These are phyloP conservation scores for Babesia bigemina DNA, from an alignment of 169 alveolate genomes.

Conservation along the genomic window DNA sequence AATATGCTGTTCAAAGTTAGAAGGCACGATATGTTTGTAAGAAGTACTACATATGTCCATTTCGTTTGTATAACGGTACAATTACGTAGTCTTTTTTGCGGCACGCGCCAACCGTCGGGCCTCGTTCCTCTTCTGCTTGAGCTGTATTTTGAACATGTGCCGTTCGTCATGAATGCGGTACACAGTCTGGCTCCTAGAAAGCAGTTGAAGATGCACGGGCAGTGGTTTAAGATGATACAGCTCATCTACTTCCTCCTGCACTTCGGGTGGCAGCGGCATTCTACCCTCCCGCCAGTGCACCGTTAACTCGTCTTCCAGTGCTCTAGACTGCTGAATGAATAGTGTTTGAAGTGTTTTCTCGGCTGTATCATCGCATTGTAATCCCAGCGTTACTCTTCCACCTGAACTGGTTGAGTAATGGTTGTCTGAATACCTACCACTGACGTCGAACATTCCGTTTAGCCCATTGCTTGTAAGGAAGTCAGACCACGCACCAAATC, in stretches of 20 bases:
- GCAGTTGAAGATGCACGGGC: conserved; percentile 62
- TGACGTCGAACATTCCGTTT: conserved; percentile 45
- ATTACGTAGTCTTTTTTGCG: background rate
- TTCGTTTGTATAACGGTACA: too few species aligned
- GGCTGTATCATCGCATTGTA: conserved; percentile 24
- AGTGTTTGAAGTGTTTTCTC: conserved; percentile 19
- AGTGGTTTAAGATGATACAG: conserved; percentile 35
- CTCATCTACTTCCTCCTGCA: conserved; percentile 34
- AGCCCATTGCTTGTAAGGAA: conserved; percentile 45
- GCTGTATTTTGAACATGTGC: conserved; percentile 48
- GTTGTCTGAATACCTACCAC: conserved; percentile 10
- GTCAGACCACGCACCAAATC: conserved; percentile 69
- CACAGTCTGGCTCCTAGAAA: conserved; percentile 61
- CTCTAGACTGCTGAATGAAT: conserved; percentile 11
- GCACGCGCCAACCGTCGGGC: conserved; percentile 37
- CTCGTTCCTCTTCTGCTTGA: conserved; percentile 61
- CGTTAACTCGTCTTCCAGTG: conserved; percentile 36
- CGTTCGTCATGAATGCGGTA: conserved; percentile 69
- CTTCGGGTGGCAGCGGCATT: conserved; percentile 21
- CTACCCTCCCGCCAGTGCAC: conserved; percentile 61
- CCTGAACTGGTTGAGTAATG: conserved; percentile 5
- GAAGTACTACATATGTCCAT: too few species aligned
- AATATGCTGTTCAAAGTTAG: too few species aligned
- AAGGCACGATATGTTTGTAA: too few species aligned
- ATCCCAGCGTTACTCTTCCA: conserved; percentile 40